Conservation (phyloP, 2,329 filamentous ascomycete species). For the Fusarium anthophilum region DNA sequence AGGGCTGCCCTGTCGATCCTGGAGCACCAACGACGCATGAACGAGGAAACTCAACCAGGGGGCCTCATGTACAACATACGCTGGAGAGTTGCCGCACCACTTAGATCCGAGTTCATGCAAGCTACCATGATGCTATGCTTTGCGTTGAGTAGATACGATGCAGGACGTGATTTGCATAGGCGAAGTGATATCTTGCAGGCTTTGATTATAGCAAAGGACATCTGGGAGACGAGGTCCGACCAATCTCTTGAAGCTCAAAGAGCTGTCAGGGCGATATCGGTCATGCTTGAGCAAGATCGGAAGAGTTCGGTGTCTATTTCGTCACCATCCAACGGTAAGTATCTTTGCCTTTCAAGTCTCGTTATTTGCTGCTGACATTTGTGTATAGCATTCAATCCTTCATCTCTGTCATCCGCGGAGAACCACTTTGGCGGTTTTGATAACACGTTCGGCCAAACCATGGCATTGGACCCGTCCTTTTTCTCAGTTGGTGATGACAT, state of each 20-base stretch:
- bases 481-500: conserved; percentile 1
- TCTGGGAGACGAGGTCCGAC: conserved; percentile 2
- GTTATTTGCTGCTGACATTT: not conserved
- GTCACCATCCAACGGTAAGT: not conserved
- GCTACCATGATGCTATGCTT: conserved; percentile 34
- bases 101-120: conserved; percentile 30
- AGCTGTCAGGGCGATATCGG: conserved; percentile 2
- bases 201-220: not conserved
- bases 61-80: conserved; percentile 33
- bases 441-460: conserved; percentile 14
- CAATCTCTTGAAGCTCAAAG: conserved; percentile 6
- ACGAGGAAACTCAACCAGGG: conserved; percentile 25
- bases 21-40: conserved; percentile 24
- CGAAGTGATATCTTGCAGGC: conserved; percentile 10
- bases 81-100: conserved; percentile 28
- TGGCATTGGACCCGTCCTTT: conserved; percentile 23
- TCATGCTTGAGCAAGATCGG: not conserved
- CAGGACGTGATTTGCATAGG: not conserved
- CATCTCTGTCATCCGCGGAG: not conserved
- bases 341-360: not conserved
- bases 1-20: conserved; percentile 24
- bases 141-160: conserved; percentile 6
- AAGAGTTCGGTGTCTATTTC: not conserved
- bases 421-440: conserved; percentile 2
- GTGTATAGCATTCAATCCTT: not conserved